Percentiles rank a stretch among this genome's conserved stretches.
phyloP scores from a whole-genome alignment of 1,139 yeast species.

The Diutina ranongensis region DNA sequence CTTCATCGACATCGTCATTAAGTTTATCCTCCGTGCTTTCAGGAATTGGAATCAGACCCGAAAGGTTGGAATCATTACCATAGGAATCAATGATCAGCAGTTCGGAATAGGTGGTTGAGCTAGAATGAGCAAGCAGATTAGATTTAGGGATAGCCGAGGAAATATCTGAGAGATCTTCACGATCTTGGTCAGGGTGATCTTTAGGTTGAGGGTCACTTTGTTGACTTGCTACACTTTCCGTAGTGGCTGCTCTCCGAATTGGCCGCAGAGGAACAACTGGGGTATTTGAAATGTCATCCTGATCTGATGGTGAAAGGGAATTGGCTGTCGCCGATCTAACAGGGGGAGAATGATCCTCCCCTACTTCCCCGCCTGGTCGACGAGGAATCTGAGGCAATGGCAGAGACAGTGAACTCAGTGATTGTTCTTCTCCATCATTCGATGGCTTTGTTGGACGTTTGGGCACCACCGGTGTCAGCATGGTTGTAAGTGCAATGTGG shows the following conservation, averaged over 20 bases:
- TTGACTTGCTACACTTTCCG: too few species aligned
- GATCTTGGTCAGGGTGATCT: neutral
- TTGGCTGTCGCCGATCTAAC: too few species aligned
- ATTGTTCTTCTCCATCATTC: neutral
- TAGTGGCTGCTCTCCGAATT: too few species aligned
- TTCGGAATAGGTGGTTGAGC: neutral
- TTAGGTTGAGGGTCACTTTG: neutral
- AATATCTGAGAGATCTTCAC: neutral
- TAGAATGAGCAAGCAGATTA: neutral
- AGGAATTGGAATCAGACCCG: slow-evolving; percentile 2
- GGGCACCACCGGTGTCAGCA: slow-evolving; percentile 4
- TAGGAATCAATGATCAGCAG: slow-evolving; percentile 4
- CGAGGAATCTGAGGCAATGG: neutral
- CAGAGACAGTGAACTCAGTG: neutral
- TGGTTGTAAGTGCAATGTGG: neutral
- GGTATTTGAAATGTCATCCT: too few species aligned
- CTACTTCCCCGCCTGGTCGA: too few species aligned
- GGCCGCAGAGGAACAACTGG: neutral
- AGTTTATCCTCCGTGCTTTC: neutral
- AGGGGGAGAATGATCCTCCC: too few species aligned
- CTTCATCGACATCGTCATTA: slow-evolving; percentile 6
- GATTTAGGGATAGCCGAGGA: neutral
- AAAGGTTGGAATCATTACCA: neutral
- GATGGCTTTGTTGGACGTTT: neutral
- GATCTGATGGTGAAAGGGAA: too few species aligned